Evolutionary conservation across 2,329 filamentous ascomycete species (phyloP).

Genomic region (Blastomyces percursus): DNA sequence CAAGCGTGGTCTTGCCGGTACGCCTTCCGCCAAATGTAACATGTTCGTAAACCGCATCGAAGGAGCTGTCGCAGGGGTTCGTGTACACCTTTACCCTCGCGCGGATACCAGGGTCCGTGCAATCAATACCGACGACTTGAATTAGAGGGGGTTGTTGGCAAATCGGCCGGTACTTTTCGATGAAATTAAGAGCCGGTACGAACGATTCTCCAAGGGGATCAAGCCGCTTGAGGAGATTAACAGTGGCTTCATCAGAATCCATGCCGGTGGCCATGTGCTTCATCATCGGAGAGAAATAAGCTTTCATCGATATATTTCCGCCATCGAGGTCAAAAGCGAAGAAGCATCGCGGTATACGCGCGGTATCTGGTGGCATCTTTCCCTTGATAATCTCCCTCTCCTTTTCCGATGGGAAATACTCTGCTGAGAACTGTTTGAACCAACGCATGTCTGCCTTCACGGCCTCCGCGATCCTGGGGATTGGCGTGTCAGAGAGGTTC

Average conservation of each 20-base stretch:
- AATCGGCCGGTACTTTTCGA: neutral
- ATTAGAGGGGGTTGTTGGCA: neutral
- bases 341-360: neutral
- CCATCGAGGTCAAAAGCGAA: neutral
- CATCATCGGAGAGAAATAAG: slow-evolving; percentile 1
- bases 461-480: neutral
- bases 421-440: neutral
- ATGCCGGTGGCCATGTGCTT: neutral
- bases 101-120: neutral
- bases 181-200: neutral
- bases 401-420: neutral
- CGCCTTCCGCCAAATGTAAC: slow-evolving; percentile 1
- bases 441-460: neutral
- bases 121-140: neutral
- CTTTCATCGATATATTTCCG: neutral
- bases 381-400: neutral
- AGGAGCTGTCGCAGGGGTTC: neutral
- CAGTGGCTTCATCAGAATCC: neutral
- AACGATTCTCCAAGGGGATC: neutral
- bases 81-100: neutral
- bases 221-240: slow-evolving; percentile 1
- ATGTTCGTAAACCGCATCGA: neutral
- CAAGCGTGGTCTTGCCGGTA: neutral
- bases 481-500: neutral
- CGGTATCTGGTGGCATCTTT: slow-evolving; percentile 1